Evolutionary conservation across 352 stramenopile species (phyloP).

Genomic region (Elongisporangium senticosum): DNA sequence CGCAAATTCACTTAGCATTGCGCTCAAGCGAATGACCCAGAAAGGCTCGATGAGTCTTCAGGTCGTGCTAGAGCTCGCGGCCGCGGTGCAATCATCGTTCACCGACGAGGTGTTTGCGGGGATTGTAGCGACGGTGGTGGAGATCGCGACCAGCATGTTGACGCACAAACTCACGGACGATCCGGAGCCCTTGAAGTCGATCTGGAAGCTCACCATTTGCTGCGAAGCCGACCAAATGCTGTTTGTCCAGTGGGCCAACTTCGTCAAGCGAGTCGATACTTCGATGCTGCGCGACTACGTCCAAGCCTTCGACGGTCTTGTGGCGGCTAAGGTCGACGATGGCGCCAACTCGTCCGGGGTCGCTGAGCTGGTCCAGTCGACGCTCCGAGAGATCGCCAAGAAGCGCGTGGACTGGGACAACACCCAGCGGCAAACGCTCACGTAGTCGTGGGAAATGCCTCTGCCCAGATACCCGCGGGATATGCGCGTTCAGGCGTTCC

Average conservation of each 20-base stretch:
- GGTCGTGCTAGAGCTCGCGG: conserved; percentile 8
- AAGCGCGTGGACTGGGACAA: conserved; percentile 9
- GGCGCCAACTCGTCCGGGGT: conserved; percentile 5
- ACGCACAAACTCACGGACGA: conserved; percentile 3
- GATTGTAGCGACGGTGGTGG: neutral
- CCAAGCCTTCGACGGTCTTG: too few species aligned
- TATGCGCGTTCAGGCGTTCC: conserved; percentile 11
- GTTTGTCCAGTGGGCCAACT: too few species aligned
- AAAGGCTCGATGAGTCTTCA: conserved; percentile 3
- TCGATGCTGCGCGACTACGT: too few species aligned
- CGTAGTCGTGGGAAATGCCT: conserved; percentile 12
- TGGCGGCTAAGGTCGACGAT: neutral
- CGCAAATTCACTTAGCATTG: neutral
- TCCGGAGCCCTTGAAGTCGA: too few species aligned
- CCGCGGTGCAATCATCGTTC: conserved; percentile 1
- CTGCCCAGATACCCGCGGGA: conserved; percentile 8
- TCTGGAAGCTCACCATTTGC: neutral
- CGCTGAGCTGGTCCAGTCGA: neutral
- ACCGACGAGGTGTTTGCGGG: conserved; percentile 1
- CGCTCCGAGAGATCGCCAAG: conserved; percentile 1
- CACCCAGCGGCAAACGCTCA: conserved; percentile 2
- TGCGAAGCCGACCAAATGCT: neutral
- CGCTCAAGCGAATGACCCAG: conserved; percentile 1
- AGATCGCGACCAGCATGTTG: neutral
- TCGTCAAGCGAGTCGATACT: too few species aligned